Evolutionary conservation across 371 early-diverging fungal genomes (phyloP), one percentile per base, ranked within the genome.

Genomic region (Chytridiales sp.): DNA sequence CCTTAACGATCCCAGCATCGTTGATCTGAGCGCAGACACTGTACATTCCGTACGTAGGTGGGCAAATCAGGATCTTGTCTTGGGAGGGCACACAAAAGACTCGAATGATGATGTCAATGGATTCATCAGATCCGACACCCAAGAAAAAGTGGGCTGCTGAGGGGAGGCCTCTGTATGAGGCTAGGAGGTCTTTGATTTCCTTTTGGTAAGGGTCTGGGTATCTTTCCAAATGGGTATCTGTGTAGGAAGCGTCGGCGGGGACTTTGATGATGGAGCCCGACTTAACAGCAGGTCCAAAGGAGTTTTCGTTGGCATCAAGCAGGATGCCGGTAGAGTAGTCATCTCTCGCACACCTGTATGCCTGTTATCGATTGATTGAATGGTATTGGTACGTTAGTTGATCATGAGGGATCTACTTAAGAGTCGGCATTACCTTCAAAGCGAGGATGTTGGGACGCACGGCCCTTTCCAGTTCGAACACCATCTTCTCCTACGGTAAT

Each of bases 21-120:
- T 98, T 97, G 72, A 93, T 87, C 64, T 90, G 85, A 39, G 96
- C 95, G 53, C 83, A 87, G 17, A 95, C 95, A 17, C 83, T 79
- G 79, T 98, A 98, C 98, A 98, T 98, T 65, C 98, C 98, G 69
- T 98, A 98, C 29, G 97, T 97, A 2, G 98, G 97, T 54, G 97
- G 97, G 6, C 90, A 90, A 51, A 96, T 88, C 51, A 98, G 77
- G 62, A 97, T 85, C 73, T 90, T 88, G 69, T 98, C 97, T 61
- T 82, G 81, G 40, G 85, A 90, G 11, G 98, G 98, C 19, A 81
- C 77, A 74, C 97, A 96, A 40, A 90, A 90, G 44, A 98, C 86
- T 35, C 97, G 84, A 52, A 97, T 85, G 31, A 91, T 62, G 40
- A 97, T 67, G 64, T 98, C 98, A 57, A 97, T 93, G 47, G 89